These are phyloP conservation scores for Solanum paucissectum DNA, from an alignment of 257 asterid species.

Conservation along the genomic window DNA sequence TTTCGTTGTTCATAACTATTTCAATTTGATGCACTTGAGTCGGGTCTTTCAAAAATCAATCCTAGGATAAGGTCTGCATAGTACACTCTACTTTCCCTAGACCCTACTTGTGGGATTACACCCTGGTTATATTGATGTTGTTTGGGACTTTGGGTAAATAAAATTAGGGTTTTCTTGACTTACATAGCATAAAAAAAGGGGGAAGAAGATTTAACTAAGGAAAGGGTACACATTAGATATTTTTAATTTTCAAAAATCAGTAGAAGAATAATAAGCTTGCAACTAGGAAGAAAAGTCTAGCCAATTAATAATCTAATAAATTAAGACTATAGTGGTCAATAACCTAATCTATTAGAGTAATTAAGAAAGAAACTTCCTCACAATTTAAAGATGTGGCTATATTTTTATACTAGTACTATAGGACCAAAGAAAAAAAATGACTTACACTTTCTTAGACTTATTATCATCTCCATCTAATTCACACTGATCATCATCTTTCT, in stretches of 20 bases:
- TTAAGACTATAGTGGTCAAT: not conserved
- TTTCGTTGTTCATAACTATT: not conserved
- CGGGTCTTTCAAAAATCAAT: not conserved
- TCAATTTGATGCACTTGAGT: not conserved
- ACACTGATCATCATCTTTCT: slow-evolving; percentile 21
- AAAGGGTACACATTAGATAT: not conserved
- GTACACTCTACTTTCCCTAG: not conserved
- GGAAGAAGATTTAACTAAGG: not conserved
- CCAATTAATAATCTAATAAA: not conserved
- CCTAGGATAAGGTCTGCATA: not conserved
- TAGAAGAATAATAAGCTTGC: not conserved
- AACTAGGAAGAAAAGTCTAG: not conserved
- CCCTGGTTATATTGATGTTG: not conserved
- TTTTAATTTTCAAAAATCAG: not conserved
- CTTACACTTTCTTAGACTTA: slow-evolving; percentile 56
- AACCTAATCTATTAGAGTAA: not conserved
- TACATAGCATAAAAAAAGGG: not conserved
- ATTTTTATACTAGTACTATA: not conserved
- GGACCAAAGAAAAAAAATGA: not conserved
- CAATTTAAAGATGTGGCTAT: not conserved
- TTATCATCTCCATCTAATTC: slow-evolving; percentile 33
- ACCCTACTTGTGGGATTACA: not conserved
- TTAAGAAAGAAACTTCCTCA: not conserved
- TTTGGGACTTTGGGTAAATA: not conserved
- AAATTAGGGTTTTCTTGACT: not conserved